Evolutionary conservation across 1,284 basidiomycete genomes (phyloP), one percentile per base, ranked within the genome.

Genomic region (Ganoderma leucocontextum): DNA sequence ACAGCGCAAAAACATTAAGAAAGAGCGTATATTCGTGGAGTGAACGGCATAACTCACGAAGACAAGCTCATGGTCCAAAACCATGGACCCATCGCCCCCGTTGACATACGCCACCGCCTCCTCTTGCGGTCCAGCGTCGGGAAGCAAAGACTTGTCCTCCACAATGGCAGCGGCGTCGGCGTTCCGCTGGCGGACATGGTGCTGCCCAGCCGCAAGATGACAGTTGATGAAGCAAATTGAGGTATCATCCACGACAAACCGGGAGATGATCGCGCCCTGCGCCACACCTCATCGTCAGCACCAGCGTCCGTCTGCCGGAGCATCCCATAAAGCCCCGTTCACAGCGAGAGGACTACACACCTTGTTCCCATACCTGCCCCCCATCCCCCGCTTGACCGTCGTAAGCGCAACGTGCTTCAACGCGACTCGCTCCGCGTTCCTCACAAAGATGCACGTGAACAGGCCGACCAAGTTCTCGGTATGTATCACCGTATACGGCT

Each of bases 211-310:
- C 5, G 97, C 97, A 62, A 99, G 85, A 83, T 99, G 97, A 73
- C 95, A 95, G 80, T 99, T 99, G 82, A 98, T 89, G 76, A 98
- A 93, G 78, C 96, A 98, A 35, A 99, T 80, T 0, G 95, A 96
- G 1, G 95, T 93, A 81, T 99, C 95, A 72, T 96, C 95, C 44
- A 99, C 83, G 10, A 96, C 89, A 69, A 98, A 88, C n/a, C 97
- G 89, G 2, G 95, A 87, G 19, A 98, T 88, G 68, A 99, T 96
- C 0, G 93, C 96, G 17, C 97, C 97, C 92, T 95, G 73, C 15
- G n/a, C 15, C 13, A 10, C 15, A 35, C 15, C 7, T 29, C 13
- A 2, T 7, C 9, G 9, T 36, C 9, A 38, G 17, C 29, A 29
- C 29, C 29, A 29, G 29, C 29, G 29, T 29, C 29, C 29, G 29